Evolutionary conservation across 1,139 yeast genomes (phyloP), one percentile per base, ranked within the genome.

Genomic region (Lodderomyces margitis): DNA sequence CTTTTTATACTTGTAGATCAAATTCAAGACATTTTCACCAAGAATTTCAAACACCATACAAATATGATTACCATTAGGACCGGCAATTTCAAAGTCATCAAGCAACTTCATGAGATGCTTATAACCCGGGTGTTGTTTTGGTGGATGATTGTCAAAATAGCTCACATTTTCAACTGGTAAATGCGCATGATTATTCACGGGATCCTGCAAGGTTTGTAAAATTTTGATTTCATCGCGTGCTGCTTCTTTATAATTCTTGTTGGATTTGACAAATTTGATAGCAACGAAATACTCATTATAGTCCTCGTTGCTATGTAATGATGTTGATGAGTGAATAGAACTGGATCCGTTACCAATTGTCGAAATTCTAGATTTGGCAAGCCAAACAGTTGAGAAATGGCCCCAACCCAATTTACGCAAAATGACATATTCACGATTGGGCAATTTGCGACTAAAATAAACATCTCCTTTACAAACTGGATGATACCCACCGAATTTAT

Each of bases 311-410:
- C 32, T 15, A n/a, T 9, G 7, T 21, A 15, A 4, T 20, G 25
- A 21, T 11, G 12, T 15, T 34, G 19, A 28, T 21, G 17, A n/a
- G 21, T 27, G 15, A 46, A 38, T 16, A 37, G 32, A 3, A 37
- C 58, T 41, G 8, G 20, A 16, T 11, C 7, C 24, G 14, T 23
- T 34, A 8, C 20, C 28, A n/a, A 23, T 21, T 5, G 28, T 12
- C 7, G 58, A 62, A 47, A 57, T 65, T 49, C 65, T 58, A 40
- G 64, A 64, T 37, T 69, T 59, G 7, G 94, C 92, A 21, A 87
- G 68, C 96, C 96, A 87, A 25, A 87, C 96, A 1, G 95, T 87
- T 25, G 89, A 81, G 56, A 87, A 87, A 59, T 87, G 95, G 36
- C 96, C 96, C 95, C 95, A 87, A 6, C 96, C 96, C 12, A 70